phyloP scores from a whole-genome alignment of 2,329 filamentous ascomycete genomes.

The Colletotrichum sojae region DNA sequence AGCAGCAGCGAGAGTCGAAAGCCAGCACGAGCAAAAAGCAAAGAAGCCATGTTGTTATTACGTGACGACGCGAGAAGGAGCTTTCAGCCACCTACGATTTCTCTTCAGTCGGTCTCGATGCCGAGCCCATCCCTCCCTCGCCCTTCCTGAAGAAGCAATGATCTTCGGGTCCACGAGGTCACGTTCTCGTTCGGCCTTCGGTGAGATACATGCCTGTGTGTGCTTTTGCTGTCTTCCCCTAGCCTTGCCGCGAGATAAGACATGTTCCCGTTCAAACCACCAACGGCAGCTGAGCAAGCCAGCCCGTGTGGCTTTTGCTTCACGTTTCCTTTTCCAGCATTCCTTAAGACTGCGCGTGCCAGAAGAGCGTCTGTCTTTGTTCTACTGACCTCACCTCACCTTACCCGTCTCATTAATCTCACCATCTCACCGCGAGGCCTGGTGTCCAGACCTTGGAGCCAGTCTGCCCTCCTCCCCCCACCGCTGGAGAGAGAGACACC shows the following conservation, averaged over 20 bases:
- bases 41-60: too few species aligned
- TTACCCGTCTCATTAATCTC: not conserved
- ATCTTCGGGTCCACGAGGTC: conserved; percentile 36
- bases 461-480: not conserved
- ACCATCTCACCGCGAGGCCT: not conserved
- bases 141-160: conserved; percentile 26
- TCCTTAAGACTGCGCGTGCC: conserved; percentile 18
- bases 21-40: too few species aligned
- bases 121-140: conserved; percentile 5
- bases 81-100: conserved; percentile 27
- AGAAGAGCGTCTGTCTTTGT: not conserved
- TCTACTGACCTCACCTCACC: too few species aligned
- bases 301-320: not conserved
- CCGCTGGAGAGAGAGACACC: conserved; percentile 9
- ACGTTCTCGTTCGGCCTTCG: conserved; percentile 4
- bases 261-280: conserved; percentile 5
- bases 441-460: not conserved
- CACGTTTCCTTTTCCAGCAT: conserved; percentile 29
- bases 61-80: too few species aligned
- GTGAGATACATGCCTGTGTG: too few species aligned
- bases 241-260: conserved; percentile 33
- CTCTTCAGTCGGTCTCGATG: not conserved
- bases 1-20: too few species aligned
- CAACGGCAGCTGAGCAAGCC: conserved; percentile 6
- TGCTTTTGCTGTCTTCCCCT: conserved; percentile 18